These are phyloP conservation scores for Calycina herbarum DNA, from an alignment of 2,329 filamentous ascomycete genomes.

Conservation along the genomic window DNA sequence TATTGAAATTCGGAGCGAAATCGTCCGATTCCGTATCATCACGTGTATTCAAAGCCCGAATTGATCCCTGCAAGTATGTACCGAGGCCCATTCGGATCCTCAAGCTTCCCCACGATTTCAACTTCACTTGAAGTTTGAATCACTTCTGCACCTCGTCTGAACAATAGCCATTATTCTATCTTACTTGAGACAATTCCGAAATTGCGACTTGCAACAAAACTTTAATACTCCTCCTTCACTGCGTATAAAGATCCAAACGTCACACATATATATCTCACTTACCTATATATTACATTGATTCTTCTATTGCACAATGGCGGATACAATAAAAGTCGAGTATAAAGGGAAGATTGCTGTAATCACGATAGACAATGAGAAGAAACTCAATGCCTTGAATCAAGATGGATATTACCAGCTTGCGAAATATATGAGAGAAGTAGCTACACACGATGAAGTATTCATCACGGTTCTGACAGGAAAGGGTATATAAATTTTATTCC, in stretches of 20 bases:
- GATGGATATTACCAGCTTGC: constrained; percentile 77
- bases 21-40: neutral
- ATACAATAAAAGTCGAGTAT: constrained; percentile 51
- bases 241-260: no score
- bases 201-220: no score
- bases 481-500: constrained; percentile 46
- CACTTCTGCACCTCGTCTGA: no score
- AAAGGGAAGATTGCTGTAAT: constrained; percentile 75
- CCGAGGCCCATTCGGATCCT: neutral
- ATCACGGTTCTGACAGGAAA: constrained; percentile 83
- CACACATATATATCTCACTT: no score
- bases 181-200: no score
- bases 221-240: no score
- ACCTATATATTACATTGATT: neutral
- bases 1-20: neutral
- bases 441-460: constrained; percentile 73
- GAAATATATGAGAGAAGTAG: constrained; percentile 73
- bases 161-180: no score
- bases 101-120: no score
- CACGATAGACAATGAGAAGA: constrained; percentile 80
- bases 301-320: constrained; percentile 25
- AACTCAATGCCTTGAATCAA: constrained; percentile 79
- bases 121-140: no score
- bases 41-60: neutral
- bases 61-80: no score